These are phyloP conservation scores for Aspergillus fumigatiaffinis DNA, from an alignment of 2,329 filamentous ascomycete genomes.

Conservation along the genomic window DNA sequence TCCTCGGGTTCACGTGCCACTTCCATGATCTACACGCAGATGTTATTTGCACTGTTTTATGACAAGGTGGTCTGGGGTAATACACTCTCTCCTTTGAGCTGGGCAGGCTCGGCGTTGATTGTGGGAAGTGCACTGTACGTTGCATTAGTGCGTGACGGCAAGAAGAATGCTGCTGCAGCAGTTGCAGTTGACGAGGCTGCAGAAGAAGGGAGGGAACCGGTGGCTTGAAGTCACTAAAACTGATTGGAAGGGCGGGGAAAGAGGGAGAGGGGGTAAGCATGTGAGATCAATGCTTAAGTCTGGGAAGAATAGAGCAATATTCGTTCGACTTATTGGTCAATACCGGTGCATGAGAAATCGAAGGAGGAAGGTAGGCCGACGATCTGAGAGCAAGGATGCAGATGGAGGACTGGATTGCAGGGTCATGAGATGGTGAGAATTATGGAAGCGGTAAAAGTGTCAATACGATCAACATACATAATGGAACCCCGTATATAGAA, in stretches of 20 bases:
- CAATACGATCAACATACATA: not conserved
- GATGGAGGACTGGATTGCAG: not conserved
- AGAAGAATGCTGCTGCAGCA: not conserved
- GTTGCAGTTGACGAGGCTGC: not conserved
- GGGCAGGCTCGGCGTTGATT: constrained; percentile 60
- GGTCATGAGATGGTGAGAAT: no score
- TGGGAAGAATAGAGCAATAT: not conserved
- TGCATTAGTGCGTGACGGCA: constrained; percentile 49
- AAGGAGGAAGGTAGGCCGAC: constrained; percentile 3
- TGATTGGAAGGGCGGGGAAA: not conserved
- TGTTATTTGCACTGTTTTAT: constrained; percentile 64
- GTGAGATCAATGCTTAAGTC: not conserved
- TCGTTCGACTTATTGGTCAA: not conserved
- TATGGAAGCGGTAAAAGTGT: not conserved
- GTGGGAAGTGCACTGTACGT: constrained; percentile 64
- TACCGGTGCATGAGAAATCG: not conserved
- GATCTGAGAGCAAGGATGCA: constrained; percentile 9
- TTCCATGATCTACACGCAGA: constrained; percentile 66
- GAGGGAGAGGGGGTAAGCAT: not conserved
- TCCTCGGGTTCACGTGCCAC: constrained; percentile 49
- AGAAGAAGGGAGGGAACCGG: constrained; percentile 1
- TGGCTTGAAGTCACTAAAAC: not conserved
- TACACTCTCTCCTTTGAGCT: constrained; percentile 54
- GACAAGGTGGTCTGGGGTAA: constrained; percentile 63
- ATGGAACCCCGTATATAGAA: not conserved